Base-by-base conservation (phyloP, 176 grass and related monocot species). In the Secale cereale region DNA sequence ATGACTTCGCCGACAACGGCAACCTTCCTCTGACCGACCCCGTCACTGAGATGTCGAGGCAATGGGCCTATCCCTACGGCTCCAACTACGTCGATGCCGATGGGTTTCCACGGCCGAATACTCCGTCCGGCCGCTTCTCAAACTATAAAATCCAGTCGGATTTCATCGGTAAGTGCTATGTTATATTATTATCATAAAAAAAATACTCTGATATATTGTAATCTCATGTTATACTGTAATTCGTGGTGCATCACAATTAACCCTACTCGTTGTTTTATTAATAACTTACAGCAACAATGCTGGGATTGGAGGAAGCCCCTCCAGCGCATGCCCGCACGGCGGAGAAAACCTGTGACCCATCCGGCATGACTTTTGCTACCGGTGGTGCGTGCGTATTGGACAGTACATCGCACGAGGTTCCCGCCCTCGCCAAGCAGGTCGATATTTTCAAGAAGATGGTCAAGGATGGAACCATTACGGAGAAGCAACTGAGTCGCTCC, bases 311-410 rank as follows among this genome's bases (percentile, higher is more conserved):
- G 10, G 59, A 27, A 45, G 83, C 75, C 13, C 83, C 83, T 79
- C 75, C 50, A 1, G 29, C 67, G 12, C 72, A 33, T 33, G 50
- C 41, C 9, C 2, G 3, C 1, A 54, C 17, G 23, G 27, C 15
- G 1, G 28, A 10, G 1, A 28, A 23, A 4, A 52, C 45, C 1
- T 27, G 20, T 1, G 76, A 65, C 8, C 82, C 82, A 6, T 10
- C 14, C 6, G 92, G 90, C 79, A 85, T 94, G 90, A 97, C 92
- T 80, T 94, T 92, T 5, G 92, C 92, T 2, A 27, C 50, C 0
- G 86, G 66, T 32, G 88, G 92, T 8, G 26, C 89, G 10, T 86
- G 92, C 0, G 83, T 94, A 14, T 79, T 73, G 8, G n/a, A 17
- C 4, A 22, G 19, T 4, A n/a, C 11, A 41, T 79, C 70, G 2